A percentile compares a stretch with the other conserved stretches of the same genome.
phyloP scores from a whole-genome alignment of 257 asterid species.

The Solanum medicagineum region DNA sequence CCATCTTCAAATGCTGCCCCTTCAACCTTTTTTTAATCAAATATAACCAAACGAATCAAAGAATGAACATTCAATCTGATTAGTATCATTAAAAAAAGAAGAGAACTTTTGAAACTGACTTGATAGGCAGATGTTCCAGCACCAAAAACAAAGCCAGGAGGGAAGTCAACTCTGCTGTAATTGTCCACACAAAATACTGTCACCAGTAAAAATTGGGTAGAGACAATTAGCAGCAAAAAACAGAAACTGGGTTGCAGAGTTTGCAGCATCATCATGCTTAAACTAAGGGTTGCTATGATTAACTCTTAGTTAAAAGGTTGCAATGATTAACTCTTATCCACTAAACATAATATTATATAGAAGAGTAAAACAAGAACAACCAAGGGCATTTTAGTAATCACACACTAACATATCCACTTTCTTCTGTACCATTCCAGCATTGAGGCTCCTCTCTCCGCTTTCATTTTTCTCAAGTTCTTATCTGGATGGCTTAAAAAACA shows the following conservation, averaged over 20 bases:
- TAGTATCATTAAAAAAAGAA: too few species aligned
- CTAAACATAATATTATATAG: too few species aligned
- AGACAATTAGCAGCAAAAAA: background rate
- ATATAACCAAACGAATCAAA: background rate
- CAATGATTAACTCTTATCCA: too few species aligned
- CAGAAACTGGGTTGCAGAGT: background rate
- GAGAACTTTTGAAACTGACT: constrained; percentile 6
- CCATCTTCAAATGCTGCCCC: constrained; percentile 39
- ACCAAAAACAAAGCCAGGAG: constrained; percentile 37
- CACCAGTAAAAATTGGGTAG: background rate
- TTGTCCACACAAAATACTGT: constrained; percentile 1
- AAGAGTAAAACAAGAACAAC: too few species aligned
- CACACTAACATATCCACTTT: too few species aligned
- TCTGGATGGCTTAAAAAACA: too few species aligned
- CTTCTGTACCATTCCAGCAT: too few species aligned
- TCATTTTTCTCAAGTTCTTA: too few species aligned
- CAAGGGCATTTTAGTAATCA: too few species aligned
- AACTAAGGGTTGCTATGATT: too few species aligned
- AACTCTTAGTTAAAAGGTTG: too few species aligned
- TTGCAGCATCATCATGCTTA: background rate
- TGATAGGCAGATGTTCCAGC: constrained; percentile 38
- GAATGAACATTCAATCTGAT: background rate
- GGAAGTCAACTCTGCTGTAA: constrained; percentile 27
- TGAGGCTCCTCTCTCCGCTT: too few species aligned
- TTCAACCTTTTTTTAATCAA: constrained; percentile 10